phyloP scores from a whole-genome alignment of 1,139 yeast species.

The Saccharomyces hybrid region DNA sequence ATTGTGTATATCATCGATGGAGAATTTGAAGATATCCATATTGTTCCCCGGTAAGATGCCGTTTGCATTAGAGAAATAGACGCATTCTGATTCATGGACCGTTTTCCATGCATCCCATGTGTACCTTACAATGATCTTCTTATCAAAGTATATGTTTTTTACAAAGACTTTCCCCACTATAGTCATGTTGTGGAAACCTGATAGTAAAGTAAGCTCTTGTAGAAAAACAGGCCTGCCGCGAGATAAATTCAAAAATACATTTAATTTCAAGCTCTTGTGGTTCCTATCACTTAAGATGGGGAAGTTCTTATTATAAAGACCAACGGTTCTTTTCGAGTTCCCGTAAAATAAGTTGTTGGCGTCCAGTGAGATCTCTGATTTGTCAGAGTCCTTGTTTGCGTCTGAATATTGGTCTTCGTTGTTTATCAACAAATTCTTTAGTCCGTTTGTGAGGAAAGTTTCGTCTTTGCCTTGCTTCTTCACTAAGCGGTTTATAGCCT shows the following conservation, averaged over 20 bases:
- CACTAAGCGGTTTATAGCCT: no score
- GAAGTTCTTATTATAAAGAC: slow-evolving; percentile 13
- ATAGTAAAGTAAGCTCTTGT: slow-evolving; percentile 15
- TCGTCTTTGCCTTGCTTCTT: no score
- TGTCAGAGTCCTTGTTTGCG: no score
- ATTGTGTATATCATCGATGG: slow-evolving; percentile 15
- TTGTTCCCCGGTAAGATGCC: slow-evolving; percentile 17
- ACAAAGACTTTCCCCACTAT: slow-evolving; percentile 20
- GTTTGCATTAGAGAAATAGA: slow-evolving; percentile 19
- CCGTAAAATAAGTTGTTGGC: no score
- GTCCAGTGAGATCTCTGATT: no score
- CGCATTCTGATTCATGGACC: slow-evolving; percentile 18
- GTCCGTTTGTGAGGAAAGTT: no score
- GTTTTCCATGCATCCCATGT: slow-evolving; percentile 22
- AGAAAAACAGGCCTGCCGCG: slow-evolving; percentile 15
- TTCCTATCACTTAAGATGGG: slow-evolving; percentile 16
- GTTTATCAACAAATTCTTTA: no score
- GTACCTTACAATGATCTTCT: slow-evolving; percentile 19
- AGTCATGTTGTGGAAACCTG: slow-evolving; percentile 1
- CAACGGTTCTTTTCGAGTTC: neutral
- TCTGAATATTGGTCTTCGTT: no score
- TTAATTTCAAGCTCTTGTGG: slow-evolving; percentile 15
- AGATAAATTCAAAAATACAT: slow-evolving; percentile 17
- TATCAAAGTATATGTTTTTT: slow-evolving; percentile 20
- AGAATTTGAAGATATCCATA: slow-evolving; percentile 24